phyloP scores from a whole-genome alignment of 2,329 filamentous ascomycete genomes.

The Madurella mycetomatis region DNA sequence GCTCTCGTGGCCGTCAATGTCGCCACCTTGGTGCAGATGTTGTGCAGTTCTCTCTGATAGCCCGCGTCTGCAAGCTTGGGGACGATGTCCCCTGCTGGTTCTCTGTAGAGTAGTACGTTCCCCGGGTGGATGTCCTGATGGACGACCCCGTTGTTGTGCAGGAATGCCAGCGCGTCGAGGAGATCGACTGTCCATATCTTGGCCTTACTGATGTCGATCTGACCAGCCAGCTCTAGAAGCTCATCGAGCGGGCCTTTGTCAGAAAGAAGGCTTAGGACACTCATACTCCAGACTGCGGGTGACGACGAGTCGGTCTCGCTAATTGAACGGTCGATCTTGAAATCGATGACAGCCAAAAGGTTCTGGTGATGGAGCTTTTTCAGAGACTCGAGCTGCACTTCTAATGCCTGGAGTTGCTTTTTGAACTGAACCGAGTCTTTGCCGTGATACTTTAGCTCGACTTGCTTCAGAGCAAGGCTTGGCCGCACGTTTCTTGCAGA shows the following conservation, averaged over 20 bases:
- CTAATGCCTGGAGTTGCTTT: conserved; percentile 70
- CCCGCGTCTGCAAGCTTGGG: conserved; percentile 72
- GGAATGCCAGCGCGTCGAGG: conserved; percentile 79
- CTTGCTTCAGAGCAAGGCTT: conserved; percentile 70
- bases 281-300: conserved; percentile 61
- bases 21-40: conserved; percentile 51
- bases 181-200: conserved; percentile 90
- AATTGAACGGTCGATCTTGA: conserved; percentile 62
- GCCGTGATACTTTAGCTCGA: conserved; percentile 52
- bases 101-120: conserved; percentile 74
- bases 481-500: conserved; percentile 51
- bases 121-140: conserved; percentile 78
- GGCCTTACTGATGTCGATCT: conserved; percentile 68
- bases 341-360: conserved; percentile 74
- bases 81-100: conserved; percentile 61
- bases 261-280: conserved; percentile 69
- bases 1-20: conserved; percentile 51
- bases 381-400: conserved; percentile 69
- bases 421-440: conserved; percentile 63
- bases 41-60: conserved; percentile 65
- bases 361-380: conserved; percentile 73
- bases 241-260: conserved; percentile 81
- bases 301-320: conserved; percentile 25
- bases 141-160: conserved; percentile 77
- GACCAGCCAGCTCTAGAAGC: conserved; percentile 72